phyloP scores from a whole-genome alignment of 2,329 filamentous ascomycete genomes.

The Monosporascus sp. region DNA sequence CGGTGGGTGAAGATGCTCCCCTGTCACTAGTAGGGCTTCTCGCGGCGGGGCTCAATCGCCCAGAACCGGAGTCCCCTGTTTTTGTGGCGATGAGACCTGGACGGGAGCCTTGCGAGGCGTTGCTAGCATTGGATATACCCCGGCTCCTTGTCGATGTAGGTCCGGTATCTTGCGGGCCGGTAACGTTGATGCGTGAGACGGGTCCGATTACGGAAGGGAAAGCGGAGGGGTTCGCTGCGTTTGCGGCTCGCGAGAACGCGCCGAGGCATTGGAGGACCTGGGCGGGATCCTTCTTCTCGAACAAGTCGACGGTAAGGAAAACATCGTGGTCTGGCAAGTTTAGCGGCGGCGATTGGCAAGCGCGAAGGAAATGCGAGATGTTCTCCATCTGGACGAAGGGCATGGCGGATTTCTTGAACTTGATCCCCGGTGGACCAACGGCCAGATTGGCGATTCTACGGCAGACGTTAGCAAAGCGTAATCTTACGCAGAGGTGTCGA shows the following conservation, averaged over 20 bases:
- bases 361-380: constrained; percentile 89
- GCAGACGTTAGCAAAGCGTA: constrained; percentile 14
- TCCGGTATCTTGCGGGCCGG: constrained; percentile 66
- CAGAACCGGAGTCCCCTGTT: constrained; percentile 50
- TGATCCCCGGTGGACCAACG: constrained; percentile 70
- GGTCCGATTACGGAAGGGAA: constrained; percentile 77
- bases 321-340: constrained; percentile 90
- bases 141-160: constrained; percentile 43
- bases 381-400: constrained; percentile 99
- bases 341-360: constrained; percentile 79
- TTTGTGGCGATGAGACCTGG: constrained; percentile 40
- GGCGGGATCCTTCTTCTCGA: constrained; percentile 90
- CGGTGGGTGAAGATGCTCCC: constrained; percentile 47
- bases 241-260: constrained; percentile 85
- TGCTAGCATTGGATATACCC: constrained; percentile 54
- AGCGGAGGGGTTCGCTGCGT: constrained; percentile 64
- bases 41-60: constrained; percentile 57
- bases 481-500: constrained; percentile 5
- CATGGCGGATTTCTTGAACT: constrained; percentile 89
- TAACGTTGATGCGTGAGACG: constrained; percentile 52
- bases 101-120: constrained; percentile 44
- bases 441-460: constrained; percentile 76
- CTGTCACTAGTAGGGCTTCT: constrained; percentile 52
- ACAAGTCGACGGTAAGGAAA: constrained; percentile 95
- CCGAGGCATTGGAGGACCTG: constrained; percentile 91